Evolutionary conservation across 2,329 filamentous ascomycete genomes (phyloP), one percentile per base, ranked within the genome.

Genomic region (Aspergillus sp.): DNA sequence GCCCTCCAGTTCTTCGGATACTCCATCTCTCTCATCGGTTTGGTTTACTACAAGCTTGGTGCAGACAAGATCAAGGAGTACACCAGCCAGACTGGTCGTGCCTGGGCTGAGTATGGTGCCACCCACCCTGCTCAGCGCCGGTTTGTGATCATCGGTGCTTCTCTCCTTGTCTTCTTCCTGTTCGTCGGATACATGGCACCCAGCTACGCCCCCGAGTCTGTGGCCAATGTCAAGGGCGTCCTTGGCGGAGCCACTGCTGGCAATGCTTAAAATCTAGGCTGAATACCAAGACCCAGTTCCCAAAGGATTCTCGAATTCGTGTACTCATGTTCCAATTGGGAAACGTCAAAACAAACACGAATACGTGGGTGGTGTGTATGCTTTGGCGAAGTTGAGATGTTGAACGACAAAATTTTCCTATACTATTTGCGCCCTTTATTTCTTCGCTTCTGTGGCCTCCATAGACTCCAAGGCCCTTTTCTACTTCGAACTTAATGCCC

Each of bases 71-170:
- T 96, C 71, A 93, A 89, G 82, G 89, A 89, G 71, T 91, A 93
- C 74, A 77, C 89, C 59, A 81, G 82, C 61, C 87, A 92, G 66
- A 88, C 83, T 55, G 82, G 83, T 70, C 89, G 91, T 72, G 84
- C 87, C 60, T 96, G 92, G 92, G 88, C 89, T 52, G 92, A 96
- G 70, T 92, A 95, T 66, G 92, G 92, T 58, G 86, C 86, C 67
- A 83, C 82, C 64, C 89, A 88, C 71, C 93, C 93, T 12, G 84
- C 87, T 47, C 81, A 90, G 68, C 90, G 92, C 78, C 93, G 93
- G 79, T 75, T 93, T 52, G 80, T 91, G 62, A 80, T 95, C 66
- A 85, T 93, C 60, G 84, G 81, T 52, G 76, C 83, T 24, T 82
- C 84, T 19, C 73, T 90, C 57, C 75, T 90, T 62, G 75, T 93